Conservation (phyloP, 2,329 filamentous ascomycete genomes). For the Botrytis pseudocinerea region DNA sequence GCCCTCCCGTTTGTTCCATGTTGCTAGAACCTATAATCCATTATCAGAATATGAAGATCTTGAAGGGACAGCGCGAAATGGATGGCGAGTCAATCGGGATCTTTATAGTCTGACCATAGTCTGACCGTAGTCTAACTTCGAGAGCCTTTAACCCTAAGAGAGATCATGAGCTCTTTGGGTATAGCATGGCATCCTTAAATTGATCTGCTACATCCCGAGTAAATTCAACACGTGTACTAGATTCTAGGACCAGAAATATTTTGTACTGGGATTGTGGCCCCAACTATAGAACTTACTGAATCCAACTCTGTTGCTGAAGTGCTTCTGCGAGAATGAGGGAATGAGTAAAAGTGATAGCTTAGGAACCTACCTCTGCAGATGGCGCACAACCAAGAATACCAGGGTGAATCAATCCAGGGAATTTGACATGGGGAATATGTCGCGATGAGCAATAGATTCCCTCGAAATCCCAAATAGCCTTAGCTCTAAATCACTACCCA, state of each 20-base stretch:
- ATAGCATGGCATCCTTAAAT: too few relatives aligned
- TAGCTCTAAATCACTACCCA: slow-evolving; percentile 49
- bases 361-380: slow-evolving; percentile 49
- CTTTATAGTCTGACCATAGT: background rate
- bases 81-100: background rate
- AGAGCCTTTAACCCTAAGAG: background rate
- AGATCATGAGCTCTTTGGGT: background rate
- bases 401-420: slow-evolving; percentile 81
- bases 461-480: slow-evolving; percentile 77
- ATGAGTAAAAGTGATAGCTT: background rate
- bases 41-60: background rate
- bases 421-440: slow-evolving; percentile 84
- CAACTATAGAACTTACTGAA: background rate
- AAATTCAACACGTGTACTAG: background rate
- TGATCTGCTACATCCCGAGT: too few relatives aligned
- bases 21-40: slow-evolving; percentile 57
- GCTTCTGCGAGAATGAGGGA: background rate
- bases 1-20: slow-evolving; percentile 82
- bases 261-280: background rate
- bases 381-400: slow-evolving; percentile 90
- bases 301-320: background rate
- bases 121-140: background rate
- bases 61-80: background rate
- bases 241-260: background rate
- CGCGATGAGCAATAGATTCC: slow-evolving; percentile 80